Percentiles rank a stretch among this genome's conserved stretches.
phyloP scores from a whole-genome alignment of 2,329 filamentous ascomycete genomes.

The Aurifilum marmelostoma region DNA sequence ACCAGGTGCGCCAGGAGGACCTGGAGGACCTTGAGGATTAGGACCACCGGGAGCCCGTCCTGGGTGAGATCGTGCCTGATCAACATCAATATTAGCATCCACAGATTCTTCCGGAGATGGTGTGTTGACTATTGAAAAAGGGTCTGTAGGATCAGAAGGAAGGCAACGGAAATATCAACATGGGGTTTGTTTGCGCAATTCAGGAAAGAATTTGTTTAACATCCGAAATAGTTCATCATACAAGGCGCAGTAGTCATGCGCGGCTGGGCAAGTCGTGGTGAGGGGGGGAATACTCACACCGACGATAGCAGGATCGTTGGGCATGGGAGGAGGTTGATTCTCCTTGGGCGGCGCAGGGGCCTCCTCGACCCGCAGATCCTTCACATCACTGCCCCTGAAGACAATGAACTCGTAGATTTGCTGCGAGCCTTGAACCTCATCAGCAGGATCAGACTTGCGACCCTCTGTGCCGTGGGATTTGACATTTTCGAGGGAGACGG shows the following conservation, averaged over 20 bases:
- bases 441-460: slow-evolving; percentile 74
- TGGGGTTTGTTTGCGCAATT: slow-evolving; percentile 84
- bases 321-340: slow-evolving; percentile 75
- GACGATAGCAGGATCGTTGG: slow-evolving; percentile 94
- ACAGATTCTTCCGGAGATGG: slow-evolving; percentile 20
- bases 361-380: slow-evolving; percentile 93
- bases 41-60: slow-evolving; percentile 28
- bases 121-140: slow-evolving; percentile 31
- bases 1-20: slow-evolving; percentile 34
- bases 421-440: slow-evolving; percentile 82
- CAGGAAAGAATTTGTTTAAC: slow-evolving; percentile 83
- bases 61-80: slow-evolving; percentile 47
- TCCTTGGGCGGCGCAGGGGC: slow-evolving; percentile 72
- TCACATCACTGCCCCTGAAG: slow-evolving; percentile 97
- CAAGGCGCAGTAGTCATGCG: slow-evolving; percentile 36
- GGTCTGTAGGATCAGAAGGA: slow-evolving; percentile 81
- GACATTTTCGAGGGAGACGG: slow-evolving; percentile 96
- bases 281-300: slow-evolving; percentile 72
- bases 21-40: slow-evolving; percentile 30
- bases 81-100: slow-evolving; percentile 34
- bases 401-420: slow-evolving; percentile 98
- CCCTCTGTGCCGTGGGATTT: slow-evolving; percentile 93
- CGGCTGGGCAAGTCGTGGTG: slow-evolving; percentile 20
- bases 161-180: slow-evolving; percentile 99
- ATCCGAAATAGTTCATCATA: slow-evolving; percentile 98